These are phyloP conservation scores for Sarocladium brachiariae DNA, from an alignment of 2,329 filamentous ascomycete genomes.

Conservation along the genomic window DNA sequence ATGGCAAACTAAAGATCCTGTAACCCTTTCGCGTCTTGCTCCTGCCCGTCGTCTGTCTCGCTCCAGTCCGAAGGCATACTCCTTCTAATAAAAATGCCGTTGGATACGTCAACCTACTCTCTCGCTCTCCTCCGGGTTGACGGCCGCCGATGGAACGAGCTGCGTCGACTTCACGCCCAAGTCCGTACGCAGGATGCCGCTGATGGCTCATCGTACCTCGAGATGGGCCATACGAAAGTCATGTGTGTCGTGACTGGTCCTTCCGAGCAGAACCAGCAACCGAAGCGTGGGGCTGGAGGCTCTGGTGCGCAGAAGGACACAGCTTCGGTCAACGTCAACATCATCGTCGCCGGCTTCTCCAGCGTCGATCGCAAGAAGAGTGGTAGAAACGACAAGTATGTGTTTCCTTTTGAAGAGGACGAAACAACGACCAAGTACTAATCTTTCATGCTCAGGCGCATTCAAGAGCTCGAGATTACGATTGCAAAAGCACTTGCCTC, in stretches of 20 bases:
- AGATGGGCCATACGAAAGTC: constrained; percentile 96
- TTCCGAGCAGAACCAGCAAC: constrained; percentile 49
- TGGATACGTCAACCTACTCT: constrained; percentile 88
- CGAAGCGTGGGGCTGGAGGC: constrained; percentile 10
- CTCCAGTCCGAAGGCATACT: neutral
- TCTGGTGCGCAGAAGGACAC: constrained; percentile 32
- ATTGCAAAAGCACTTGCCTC: constrained; percentile 70
- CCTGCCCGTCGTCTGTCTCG: neutral
- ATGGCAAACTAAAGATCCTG: neutral
- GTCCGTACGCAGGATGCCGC: constrained; percentile 89
- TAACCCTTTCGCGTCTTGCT: neutral
- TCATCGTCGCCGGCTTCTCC: constrained; percentile 82
- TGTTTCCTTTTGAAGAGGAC: no score
- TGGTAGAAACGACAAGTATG: constrained; percentile 71
- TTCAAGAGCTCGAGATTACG: constrained; percentile 72
- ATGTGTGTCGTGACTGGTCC: constrained; percentile 89
- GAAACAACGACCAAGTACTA: no score
- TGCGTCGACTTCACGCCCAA: constrained; percentile 80
- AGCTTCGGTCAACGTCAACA: constrained; percentile 66
- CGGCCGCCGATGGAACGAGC: constrained; percentile 92
- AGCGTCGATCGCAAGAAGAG: constrained; percentile 77
- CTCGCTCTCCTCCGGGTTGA: constrained; percentile 78
- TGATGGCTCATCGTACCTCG: constrained; percentile 87
- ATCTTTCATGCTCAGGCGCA: constrained; percentile 64
- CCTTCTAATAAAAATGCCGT: constrained; percentile 64